Evolutionary conservation across 441 rosid species (phyloP).

Genomic region (Erodium texanum): DNA sequence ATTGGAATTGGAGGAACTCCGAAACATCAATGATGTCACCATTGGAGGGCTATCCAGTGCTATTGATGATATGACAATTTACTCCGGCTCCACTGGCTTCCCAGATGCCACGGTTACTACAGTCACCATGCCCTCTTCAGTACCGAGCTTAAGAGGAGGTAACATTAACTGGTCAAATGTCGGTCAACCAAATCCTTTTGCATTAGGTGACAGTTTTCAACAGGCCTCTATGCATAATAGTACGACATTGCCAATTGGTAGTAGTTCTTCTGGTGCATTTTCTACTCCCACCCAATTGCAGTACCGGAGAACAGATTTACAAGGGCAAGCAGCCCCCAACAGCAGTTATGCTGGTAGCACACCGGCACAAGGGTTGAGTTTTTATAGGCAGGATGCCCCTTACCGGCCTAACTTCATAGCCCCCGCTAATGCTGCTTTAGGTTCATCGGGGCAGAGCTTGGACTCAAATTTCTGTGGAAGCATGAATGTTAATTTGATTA

Average conservation of each 20-base stretch:
- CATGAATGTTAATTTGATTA: background rate
- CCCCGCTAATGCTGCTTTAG: constrained; percentile 22
- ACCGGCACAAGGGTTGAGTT: constrained; percentile 27
- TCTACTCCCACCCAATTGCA: constrained; percentile 23
- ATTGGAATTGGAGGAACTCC: constrained; percentile 47
- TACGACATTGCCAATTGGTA: constrained; percentile 36
- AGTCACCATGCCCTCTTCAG: background rate
- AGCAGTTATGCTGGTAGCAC: constrained; percentile 2
- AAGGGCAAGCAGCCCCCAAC: constrained; percentile 20
- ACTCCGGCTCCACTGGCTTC: constrained; percentile 31
- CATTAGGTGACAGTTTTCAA: constrained; percentile 23
- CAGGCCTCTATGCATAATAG: constrained; percentile 17
- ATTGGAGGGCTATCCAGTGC: constrained; percentile 30
- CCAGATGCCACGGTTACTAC: constrained; percentile 24
- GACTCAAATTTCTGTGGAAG: constrained; percentile 5
- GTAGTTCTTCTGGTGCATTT: constrained; percentile 23
- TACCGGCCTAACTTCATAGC: constrained; percentile 25
- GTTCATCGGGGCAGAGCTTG: constrained; percentile 10
- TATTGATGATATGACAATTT: constrained; percentile 23
- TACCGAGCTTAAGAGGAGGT: too few species aligned
- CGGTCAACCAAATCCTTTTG: constrained; percentile 23
- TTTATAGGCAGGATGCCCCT: constrained; percentile 21
- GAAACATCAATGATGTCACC: constrained; percentile 27
- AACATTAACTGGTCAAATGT: constrained; percentile 35
- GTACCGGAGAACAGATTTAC: constrained; percentile 28